Conservation (phyloP, 2,329 filamentous ascomycete genomes). For the Alternaria metachromatica region DNA sequence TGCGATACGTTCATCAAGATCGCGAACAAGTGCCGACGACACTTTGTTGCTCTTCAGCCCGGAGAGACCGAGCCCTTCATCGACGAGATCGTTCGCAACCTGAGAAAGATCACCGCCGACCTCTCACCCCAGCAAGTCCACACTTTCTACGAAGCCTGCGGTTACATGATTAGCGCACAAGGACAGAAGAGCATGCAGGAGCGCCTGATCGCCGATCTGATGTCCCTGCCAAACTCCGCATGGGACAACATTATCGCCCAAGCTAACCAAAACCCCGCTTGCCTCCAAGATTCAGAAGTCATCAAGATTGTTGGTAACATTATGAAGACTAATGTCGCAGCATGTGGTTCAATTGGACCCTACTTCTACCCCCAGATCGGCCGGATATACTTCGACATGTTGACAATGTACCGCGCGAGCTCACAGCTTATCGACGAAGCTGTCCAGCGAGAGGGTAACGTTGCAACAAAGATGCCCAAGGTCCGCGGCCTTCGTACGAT, state of each 20-base stretch:
- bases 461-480: constrained; percentile 97
- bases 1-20: constrained; percentile 99
- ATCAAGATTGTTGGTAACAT: constrained; percentile 99
- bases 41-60: constrained; percentile 95
- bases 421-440: constrained; percentile 94
- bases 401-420: constrained; percentile 98
- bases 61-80: constrained; percentile 97
- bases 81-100: constrained; percentile 94
- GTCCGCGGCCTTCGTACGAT: constrained; percentile 94
- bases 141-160: constrained; percentile 98
- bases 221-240: constrained; percentile 90
- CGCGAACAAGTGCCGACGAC: constrained; percentile 94
- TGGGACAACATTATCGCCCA: constrained; percentile 95
- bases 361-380: constrained; percentile 99
- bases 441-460: constrained; percentile 85
- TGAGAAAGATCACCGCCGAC: constrained; percentile 95
- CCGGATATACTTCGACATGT: constrained; percentile 96
- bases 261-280: constrained; percentile 82
- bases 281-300: constrained; percentile 89
- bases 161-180: constrained; percentile 98
- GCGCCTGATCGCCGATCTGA: constrained; percentile 85
- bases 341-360: constrained; percentile 91
- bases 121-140: constrained; percentile 96
- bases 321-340: constrained; percentile 99
- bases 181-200: constrained; percentile 95